Conservation (phyloP, 768 basidiomycete genomes). For the Leucosporidium scottii region DNA sequence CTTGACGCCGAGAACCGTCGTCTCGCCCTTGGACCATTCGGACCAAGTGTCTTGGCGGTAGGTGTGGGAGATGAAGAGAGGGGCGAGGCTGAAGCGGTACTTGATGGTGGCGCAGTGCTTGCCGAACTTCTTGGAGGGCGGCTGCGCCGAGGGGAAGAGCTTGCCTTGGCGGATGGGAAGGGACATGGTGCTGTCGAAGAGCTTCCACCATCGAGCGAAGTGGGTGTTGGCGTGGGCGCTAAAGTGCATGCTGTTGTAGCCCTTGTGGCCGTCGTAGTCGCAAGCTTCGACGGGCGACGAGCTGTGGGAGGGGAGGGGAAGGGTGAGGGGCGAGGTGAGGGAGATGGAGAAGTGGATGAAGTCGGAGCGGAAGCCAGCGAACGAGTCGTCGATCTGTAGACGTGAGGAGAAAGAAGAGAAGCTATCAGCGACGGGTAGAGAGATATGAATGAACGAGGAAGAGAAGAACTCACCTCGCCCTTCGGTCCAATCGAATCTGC, state of each 20-base stretch:
- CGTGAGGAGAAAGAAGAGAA: slow-evolving; percentile 7
- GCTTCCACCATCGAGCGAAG: slow-evolving; percentile 85
- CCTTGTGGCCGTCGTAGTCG: slow-evolving; percentile 30
- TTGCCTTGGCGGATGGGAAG: slow-evolving; percentile 83
- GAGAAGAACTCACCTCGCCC: slow-evolving; percentile 33
- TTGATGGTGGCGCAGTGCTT: slow-evolving; percentile 84
- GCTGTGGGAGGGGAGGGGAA: slow-evolving; percentile 13
- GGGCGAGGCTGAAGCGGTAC: slow-evolving; percentile 70
- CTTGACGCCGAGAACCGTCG: slow-evolving; percentile 77
- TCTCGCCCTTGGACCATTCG: slow-evolving; percentile 71
- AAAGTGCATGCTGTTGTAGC: slow-evolving; percentile 56
- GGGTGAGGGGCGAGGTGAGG: slow-evolving; percentile 50
- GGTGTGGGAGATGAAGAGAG: slow-evolving; percentile 74
- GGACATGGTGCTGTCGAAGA: slow-evolving; percentile 71
- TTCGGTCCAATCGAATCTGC: slow-evolving; percentile 11
- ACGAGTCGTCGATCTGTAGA: slow-evolving; percentile 57
- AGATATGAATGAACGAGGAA: neutral
- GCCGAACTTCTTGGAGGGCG: slow-evolving; percentile 76
- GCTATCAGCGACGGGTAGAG: neutral
- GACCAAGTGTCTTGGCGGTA: slow-evolving; percentile 74
- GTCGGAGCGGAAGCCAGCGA: slow-evolving; percentile 80
- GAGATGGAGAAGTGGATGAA: slow-evolving; percentile 89
- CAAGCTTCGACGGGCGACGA: neutral
- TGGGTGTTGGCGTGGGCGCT: slow-evolving; percentile 76
- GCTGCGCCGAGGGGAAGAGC: slow-evolving; percentile 60